A percentile compares a stretch with the other conserved stretches of the same genome.
phyloP scores from a whole-genome alignment of 1,284 basidiomycete species.

The Trichosporon asahii region DNA sequence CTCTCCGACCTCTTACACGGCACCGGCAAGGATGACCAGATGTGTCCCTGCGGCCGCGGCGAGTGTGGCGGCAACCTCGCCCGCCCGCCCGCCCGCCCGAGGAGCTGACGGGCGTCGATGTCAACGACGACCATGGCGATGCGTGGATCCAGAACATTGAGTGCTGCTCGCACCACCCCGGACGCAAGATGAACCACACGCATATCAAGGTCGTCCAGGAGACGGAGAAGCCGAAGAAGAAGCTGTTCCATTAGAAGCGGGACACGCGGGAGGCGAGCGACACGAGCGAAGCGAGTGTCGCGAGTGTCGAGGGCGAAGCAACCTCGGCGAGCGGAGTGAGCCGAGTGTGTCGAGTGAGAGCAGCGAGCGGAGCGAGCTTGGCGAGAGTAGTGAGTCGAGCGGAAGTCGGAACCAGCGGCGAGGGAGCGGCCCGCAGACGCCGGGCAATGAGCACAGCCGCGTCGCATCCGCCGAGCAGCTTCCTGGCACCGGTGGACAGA shows the following conservation, averaged over 20 bases:
- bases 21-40: conserved; percentile 65
- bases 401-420: too few relatives aligned
- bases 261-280: background rate
- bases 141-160: conserved; percentile 68
- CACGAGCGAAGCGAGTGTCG: too few relatives aligned
- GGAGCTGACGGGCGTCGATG: conserved; percentile 43
- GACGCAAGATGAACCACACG: conserved; percentile 41
- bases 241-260: conserved; percentile 48
- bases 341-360: too few relatives aligned
- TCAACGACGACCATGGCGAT: conserved; percentile 51
- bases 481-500: too few relatives aligned
- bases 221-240: conserved; percentile 50
- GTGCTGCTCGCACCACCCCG: conserved; percentile 61
- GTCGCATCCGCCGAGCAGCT: too few relatives aligned
- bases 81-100: conserved; percentile 47
- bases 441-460: too few relatives aligned
- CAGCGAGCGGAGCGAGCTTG: too few relatives aligned
- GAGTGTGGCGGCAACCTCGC: conserved; percentile 53
- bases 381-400: too few relatives aligned
- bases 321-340: too few relatives aligned
- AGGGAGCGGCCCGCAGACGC: too few relatives aligned
- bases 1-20: conserved; percentile 89
- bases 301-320: too few relatives aligned
- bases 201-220: conserved; percentile 54
- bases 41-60: conserved; percentile 67